Base-by-base conservation (phyloP, 305 asterid genomes). In the Fraxinus platypoda region DNA sequence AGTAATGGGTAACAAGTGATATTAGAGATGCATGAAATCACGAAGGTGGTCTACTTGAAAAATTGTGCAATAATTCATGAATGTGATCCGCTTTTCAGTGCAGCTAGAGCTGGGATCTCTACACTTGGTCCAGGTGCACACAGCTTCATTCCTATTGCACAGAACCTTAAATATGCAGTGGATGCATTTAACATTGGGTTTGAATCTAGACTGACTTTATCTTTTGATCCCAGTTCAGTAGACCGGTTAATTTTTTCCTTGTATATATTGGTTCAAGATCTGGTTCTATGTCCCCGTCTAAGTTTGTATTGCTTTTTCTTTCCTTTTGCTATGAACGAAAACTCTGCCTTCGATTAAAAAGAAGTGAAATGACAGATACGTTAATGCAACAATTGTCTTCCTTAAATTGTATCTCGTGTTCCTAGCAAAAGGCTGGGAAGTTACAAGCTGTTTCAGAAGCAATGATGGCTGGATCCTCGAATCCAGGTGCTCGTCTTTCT, bases 391-490 rank as follows among this genome's bases (percentile, higher is more conserved):
- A 68, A 68, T 68, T 68, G 37, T 62, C 30, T 23, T 62, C 72
- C 33, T 62, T 8, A 23, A 19, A 23, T 23, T 62, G 71, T 62
- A 62, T 19, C 71, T 19, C 71, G 11, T 8, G 30, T 62, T 72
- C 41, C 28, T 13, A 26, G 17, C 11, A 75, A 81, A 9, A 43
- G 31, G n/a, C 33, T 21, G 21, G 35, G 21, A 12, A 72, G 75
- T 80, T 74, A 80, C 86, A 83, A 80, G 80, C 76, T 15, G 81
- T 83, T 70, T 83, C 79, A 41, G 81, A 80, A 80, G 84, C 87
- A 75, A 80, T 76, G 49, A 79, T 57, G 8, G 64, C 28, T 1
- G 80, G 82, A 34, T 85, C 83, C 62, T 75, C 57, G 35, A 62
- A 78, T 26, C 76, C 74, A 34, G 75, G 46, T 43, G 43, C 57